Evolutionary conservation across 306 rosid species (phyloP), one percentile per base, ranked within the genome.

Genomic region (Medicago ruthenica): DNA sequence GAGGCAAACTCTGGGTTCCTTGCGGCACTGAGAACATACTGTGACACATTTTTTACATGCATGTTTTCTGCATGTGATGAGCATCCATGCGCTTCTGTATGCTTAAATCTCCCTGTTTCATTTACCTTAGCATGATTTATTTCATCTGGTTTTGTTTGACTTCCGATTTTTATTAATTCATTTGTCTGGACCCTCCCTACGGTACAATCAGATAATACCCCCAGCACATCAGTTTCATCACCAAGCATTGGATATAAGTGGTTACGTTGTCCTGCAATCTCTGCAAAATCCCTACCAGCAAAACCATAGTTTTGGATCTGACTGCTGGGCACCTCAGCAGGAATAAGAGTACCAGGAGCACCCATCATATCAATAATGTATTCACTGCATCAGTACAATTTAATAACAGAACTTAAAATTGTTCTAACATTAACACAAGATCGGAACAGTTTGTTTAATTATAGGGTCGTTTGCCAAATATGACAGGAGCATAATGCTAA

Each of bases 311-410:
- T 82, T 78, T 88, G 88, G 37, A 95, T 86, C 84, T 95, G 98
- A 81, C 93, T 82, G 77, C 96, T 92, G 45, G 97, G 97, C 27
- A 88, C 93, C 83, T 95, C 98, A 9, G 97, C 91, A 70, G 99
- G 99, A 83, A 95, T 95, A 64, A 92, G 91, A 21, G 97, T 77
- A 47, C 99, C 99, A 65, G 99, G 99, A 77, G 99, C 97, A 79
- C 99, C 99, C 99, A 95, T 95, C 83, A 95, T 84, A 86, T 95
- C 99, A 73, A 95, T 85, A 57, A 95, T 95, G 83, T 90, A 95
- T 85, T 96, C 99, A 86, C 99, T 96, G 93, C 93, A 90, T 62
- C 73, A 71, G 62, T 24, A 67, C 37, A 82, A 81, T 36, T 82
- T 82, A 84, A 74, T 62, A 71, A 69, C n/a, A 70, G 72, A 69